phyloP scores from a whole-genome alignment of 2,329 filamentous ascomycete genomes.

The Ophiostoma novo-ulmi region DNA sequence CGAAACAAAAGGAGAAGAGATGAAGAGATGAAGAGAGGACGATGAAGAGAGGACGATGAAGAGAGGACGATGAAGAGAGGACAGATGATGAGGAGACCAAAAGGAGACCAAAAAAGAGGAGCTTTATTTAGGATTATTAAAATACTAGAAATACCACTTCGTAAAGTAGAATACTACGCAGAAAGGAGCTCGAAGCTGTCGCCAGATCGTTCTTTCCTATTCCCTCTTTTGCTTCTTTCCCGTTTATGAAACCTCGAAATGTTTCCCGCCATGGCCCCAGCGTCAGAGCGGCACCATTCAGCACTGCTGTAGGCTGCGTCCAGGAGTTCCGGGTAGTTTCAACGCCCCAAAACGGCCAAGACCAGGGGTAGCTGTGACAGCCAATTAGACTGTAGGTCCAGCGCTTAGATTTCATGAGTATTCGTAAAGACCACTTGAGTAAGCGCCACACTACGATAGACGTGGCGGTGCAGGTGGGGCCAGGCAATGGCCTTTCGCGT shows the following conservation, averaged over 20 bases:
- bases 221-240: neutral
- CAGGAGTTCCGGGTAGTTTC: conserved; percentile 18
- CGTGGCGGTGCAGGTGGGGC: conserved; percentile 16
- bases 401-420: neutral
- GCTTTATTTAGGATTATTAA: neutral
- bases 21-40: neutral
- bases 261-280: conserved; percentile 9
- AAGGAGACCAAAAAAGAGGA: neutral
- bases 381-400: conserved; percentile 14
- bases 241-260: conserved; percentile 21
- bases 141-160: neutral
- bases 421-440: neutral
- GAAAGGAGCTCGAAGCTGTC: neutral
- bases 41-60: neutral
- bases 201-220: conserved; percentile 1
- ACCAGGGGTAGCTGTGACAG: conserved; percentile 19
- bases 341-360: conserved; percentile 14
- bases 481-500: conserved; percentile 18
- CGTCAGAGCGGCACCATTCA: conserved; percentile 6
- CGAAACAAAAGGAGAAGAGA: neutral
- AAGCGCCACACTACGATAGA: neutral
- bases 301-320: neutral
- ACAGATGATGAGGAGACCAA: neutral
- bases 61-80: neutral
- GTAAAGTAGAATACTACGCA: neutral